phyloP scores from a whole-genome alignment of 495 filamentous ascomycete species.

The Hypoxylon perforatum region DNA sequence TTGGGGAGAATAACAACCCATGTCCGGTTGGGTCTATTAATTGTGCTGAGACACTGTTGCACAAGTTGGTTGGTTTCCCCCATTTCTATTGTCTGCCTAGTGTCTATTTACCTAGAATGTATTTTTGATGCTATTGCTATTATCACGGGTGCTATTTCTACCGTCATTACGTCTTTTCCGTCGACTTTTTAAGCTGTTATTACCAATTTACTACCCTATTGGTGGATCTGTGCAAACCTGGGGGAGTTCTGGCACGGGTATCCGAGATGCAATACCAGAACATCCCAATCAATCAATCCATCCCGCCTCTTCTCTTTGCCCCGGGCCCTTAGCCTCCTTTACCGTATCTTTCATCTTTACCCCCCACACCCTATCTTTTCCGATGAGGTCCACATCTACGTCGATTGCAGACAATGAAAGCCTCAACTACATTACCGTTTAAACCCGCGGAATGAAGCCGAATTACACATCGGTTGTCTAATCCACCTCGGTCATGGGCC shows the following conservation, averaged over 20 bases:
- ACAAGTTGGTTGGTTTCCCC: constrained; percentile 36
- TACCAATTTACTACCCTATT: constrained; percentile 27
- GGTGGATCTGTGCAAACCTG: constrained; percentile 10
- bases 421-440: constrained; percentile 33
- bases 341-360: too few relatives aligned
- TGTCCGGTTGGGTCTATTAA: constrained; percentile 37
- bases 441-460: constrained; percentile 33
- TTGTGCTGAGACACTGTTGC: constrained; percentile 37
- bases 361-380: constrained; percentile 36
- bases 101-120: background rate
- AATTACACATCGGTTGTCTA: constrained; percentile 32
- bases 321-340: too few relatives aligned
- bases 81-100: constrained; percentile 26
- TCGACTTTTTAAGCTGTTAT: constrained; percentile 20
- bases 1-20: constrained; percentile 30
- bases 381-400: constrained; percentile 39
- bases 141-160: background rate
- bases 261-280: constrained; percentile 23
- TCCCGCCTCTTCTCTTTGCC: background rate
- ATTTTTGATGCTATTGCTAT: background rate
- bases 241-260: constrained; percentile 20
- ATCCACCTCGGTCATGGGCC: constrained; percentile 37
- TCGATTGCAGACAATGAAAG: constrained; percentile 23
- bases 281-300: constrained; percentile 2
- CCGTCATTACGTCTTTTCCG: constrained; percentile 14